Base-by-base conservation (phyloP, 208 protist species). In the Crithidia fasciculata region DNA sequence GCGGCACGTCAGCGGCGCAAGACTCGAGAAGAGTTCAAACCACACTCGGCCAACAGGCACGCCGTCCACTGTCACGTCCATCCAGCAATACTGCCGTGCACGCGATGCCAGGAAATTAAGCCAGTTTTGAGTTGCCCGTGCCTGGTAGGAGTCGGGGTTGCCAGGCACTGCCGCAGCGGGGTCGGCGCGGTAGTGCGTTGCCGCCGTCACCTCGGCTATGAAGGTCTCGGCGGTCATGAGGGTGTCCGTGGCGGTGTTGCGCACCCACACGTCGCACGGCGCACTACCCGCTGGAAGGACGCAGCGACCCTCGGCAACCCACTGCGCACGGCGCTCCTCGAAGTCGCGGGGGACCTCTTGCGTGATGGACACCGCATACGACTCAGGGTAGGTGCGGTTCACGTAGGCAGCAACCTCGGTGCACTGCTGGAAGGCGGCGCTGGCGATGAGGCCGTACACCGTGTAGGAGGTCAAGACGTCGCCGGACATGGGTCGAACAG, bases 1-100 rank as follows among this genome's bases (percentile, higher is more conserved):
- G 39, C 91, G 81, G 57, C 84, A 91, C 15, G 97, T 98, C 54
- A 92, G 85, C 15, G 97, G 97, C 0, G 87, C 65, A n/a, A 95
- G 41, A 8, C 87, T 49, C 2, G 85, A 76, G 76, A 88, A 98
- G 28, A 99, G 80, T 76, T 98, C 95, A 55, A 98, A 91, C 37
- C 84, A 89, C 43, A 99, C 86, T 13, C 91, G 67, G 5, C 86
- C 85, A 13, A 72, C 59, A 2, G 54, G n/a, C 2, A 64, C 49
- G 19, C 53, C 77, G 58, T 68, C 80, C 18, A 95, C 77, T 12
- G 64, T 49, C 10, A 97, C 80, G 3, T 84, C 68, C 78, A 97
- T 88, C 90, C 91, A 97, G 77, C 83, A 88, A 82, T 95, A 97
- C 55, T 80, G 78, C 36, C 91, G 86, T 39, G 82, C 90, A 6